A percentile compares a stretch with the other conserved stretches of the same genome.
Conservation (phyloP, 2,329 filamentous ascomycete species). For the Rugonectria rugulosa region DNA sequence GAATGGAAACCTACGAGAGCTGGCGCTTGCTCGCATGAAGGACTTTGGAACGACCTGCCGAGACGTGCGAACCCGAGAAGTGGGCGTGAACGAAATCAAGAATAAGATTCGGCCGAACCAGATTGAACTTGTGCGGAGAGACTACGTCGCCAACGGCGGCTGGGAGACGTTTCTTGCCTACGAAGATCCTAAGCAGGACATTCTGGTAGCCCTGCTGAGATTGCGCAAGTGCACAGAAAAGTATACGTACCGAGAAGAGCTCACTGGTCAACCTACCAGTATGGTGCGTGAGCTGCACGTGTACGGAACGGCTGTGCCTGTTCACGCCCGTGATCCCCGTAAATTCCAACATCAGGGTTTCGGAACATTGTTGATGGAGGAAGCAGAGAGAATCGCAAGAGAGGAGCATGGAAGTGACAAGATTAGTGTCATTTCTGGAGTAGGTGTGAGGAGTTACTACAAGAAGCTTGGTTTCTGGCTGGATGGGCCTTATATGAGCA, state of each 20-base stretch:
- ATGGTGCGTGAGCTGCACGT: slow-evolving; percentile 95
- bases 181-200: slow-evolving; percentile 98
- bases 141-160: slow-evolving; percentile 94
- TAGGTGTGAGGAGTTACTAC: slow-evolving; percentile 96
- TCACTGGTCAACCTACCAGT: slow-evolving; percentile 86
- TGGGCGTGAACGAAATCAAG: slow-evolving; percentile 99
- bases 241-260: slow-evolving; percentile 90
- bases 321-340: slow-evolving; percentile 91
- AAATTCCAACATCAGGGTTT: slow-evolving; percentile 99
- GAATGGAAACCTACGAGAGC: slow-evolving; percentile 93
- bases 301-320: slow-evolving; percentile 95
- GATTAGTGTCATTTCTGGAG: slow-evolving; percentile 97
- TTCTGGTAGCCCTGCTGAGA: slow-evolving; percentile 88
- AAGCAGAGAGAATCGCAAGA: slow-evolving; percentile 92
- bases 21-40: slow-evolving; percentile 97
- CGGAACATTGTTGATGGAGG: slow-evolving; percentile 95
- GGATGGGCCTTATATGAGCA: slow-evolving; percentile 86
- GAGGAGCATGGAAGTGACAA: slow-evolving; percentile 95
- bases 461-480: slow-evolving; percentile 90
- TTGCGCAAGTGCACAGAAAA: slow-evolving; percentile 89
- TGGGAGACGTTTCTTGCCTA: slow-evolving; percentile 99
- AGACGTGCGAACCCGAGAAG: slow-evolving; percentile 94
- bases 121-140: slow-evolving; percentile 90
- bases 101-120: slow-evolving; percentile 97
- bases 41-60: slow-evolving; percentile 98